Evolutionary conservation across 805 yeast species (phyloP), one percentile per base, ranked within the genome.

Genomic region (Metschnikowia lachancei): DNA sequence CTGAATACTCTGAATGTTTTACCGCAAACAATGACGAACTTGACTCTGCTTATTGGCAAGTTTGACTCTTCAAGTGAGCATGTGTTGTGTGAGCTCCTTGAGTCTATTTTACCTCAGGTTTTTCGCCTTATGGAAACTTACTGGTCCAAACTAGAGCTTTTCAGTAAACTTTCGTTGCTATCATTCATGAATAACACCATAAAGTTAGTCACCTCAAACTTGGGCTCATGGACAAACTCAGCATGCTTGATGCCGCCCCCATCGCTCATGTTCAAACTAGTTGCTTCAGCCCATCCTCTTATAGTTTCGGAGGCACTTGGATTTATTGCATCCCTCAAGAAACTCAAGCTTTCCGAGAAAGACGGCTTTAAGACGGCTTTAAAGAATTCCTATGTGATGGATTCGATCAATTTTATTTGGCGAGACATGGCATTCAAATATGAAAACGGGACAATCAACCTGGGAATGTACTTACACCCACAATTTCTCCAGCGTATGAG

Each of bases 401-500:
- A 82, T 54, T 56, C 75, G 7, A 69, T 82, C 49, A 81, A 82
- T 47, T 64, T 75, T 12, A 39, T 77, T 0, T 82, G 86, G 86
- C 61, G 84, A 48, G 77, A 80, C 51, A 71, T 67, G 53, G 77
- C 81, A 1, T 74, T 80, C 50, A 68, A 68, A 20, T 57, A 58
- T n/a, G 70, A 60, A 20, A 49, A 57, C 2, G 59, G 57, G 1
- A 56, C 71, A 0, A 59, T 66, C 6, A 66, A 66, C n/a, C 66
- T 62, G 37, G 78, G 74, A 3, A 66, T 77, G 56, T 59, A 64
- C 45, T 58, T 70, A 30, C 68, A 67, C 16, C 59, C 61, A 1
- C 57, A 45, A n/a, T 75, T 64, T 53, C 59, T 62, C 16, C 58
- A 51, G 20, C 67, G 52, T 29, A 52, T 72, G 48, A 58, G 56